These are phyloP conservation scores for Microdochium nivale DNA, from an alignment of 2,329 filamentous ascomycete genomes.

Conservation along the genomic window DNA sequence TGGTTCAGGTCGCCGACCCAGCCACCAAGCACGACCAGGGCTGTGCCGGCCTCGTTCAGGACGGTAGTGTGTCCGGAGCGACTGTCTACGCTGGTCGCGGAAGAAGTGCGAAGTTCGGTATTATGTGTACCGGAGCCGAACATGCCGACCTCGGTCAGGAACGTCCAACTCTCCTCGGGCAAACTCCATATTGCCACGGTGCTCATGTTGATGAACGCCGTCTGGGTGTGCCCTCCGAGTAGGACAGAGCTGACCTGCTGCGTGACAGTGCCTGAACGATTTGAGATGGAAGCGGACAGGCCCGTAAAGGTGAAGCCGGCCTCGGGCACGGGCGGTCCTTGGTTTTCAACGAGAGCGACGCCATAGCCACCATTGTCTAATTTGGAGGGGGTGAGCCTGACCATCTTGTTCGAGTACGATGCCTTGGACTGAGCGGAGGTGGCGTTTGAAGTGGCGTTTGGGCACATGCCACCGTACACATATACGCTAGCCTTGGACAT, in stretches of 20 bases:
- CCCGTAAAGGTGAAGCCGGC: constrained; percentile 81
- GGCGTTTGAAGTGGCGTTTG: constrained; percentile 33
- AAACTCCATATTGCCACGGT: constrained; percentile 80
- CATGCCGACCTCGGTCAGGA: constrained; percentile 49
- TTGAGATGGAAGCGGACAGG: constrained; percentile 61
- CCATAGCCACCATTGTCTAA: constrained; percentile 22
- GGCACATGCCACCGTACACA: constrained; percentile 88
- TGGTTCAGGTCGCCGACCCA: constrained; percentile 80
- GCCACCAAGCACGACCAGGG: constrained; percentile 75
- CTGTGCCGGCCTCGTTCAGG: constrained; percentile 66
- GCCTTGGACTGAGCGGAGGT: constrained; percentile 57
- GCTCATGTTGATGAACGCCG: constrained; percentile 90
- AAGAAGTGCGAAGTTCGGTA: constrained; percentile 43
- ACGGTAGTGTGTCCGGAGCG: constrained; percentile 85
- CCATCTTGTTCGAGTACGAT: constrained; percentile 74
- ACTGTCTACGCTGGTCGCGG: constrained; percentile 52
- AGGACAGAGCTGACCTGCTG: constrained; percentile 74
- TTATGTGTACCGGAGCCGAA: constrained; percentile 31
- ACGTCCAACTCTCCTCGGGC: constrained; percentile 81
- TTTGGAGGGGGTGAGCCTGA: constrained; percentile 47
- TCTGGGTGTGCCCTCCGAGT: constrained; percentile 74
- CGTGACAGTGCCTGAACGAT: constrained; percentile 54
- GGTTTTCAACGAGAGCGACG: constrained; percentile 27
- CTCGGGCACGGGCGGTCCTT: constrained; percentile 65
- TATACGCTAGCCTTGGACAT: constrained; percentile 53